Percentiles rank a stretch among this genome's conserved stretches.
phyloP scores from a whole-genome alignment of 148 eudicot species.

The Vaccinium corymbosum region DNA sequence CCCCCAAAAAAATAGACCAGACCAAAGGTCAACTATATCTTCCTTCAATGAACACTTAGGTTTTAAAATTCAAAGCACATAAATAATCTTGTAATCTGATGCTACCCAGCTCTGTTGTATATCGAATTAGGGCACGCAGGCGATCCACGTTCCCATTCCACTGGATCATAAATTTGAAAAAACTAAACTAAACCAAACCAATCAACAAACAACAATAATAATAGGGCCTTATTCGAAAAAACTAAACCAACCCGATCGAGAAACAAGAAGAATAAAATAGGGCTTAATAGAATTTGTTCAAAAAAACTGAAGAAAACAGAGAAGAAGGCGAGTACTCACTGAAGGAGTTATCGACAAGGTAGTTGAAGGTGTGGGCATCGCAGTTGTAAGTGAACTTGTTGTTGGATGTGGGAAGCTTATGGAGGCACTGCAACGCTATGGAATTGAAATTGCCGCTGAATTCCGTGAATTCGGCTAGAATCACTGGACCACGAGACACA shows the following conservation, averaged over 20 bases:
- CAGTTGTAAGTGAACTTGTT: slow-evolving; percentile 33
- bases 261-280: no score
- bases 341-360: slow-evolving; percentile 26
- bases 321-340: slow-evolving; percentile 2
- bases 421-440: slow-evolving; percentile 35
- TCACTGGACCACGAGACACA: slow-evolving; percentile 26
- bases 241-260: background rate
- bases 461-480: slow-evolving; percentile 29
- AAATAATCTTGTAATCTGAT: no score
- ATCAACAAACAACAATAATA: background rate
- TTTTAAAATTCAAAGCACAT: no score
- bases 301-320: background rate
- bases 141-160: background rate
- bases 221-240: background rate
- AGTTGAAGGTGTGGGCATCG: slow-evolving; percentile 31
- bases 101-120: background rate
- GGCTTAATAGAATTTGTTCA: background rate
- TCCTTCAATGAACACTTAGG: no score
- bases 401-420: slow-evolving; percentile 30
- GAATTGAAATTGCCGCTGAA: slow-evolving; percentile 33
- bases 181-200: background rate
- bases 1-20: no score
- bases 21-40: no score
- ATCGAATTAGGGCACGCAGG: background rate
- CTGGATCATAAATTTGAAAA: background rate